Base-by-base conservation (phyloP, 2,329 filamentous ascomycete genomes). In the Clathrospora elynae region DNA sequence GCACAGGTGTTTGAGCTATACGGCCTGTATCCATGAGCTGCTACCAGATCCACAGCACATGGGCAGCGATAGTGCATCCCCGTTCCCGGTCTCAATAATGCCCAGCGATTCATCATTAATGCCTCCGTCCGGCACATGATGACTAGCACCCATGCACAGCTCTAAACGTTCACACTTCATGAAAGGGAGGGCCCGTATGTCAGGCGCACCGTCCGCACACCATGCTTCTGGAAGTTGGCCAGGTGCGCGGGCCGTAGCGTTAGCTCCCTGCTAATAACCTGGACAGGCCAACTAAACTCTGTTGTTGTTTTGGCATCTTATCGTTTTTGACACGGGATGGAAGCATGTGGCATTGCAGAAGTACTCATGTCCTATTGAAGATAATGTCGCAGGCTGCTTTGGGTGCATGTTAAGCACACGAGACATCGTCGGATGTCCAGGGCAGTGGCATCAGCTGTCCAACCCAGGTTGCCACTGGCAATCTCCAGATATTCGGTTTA, bases 381-480 rank as follows among this genome's bases (percentile, higher is more conserved):
- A 22, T 35, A 12, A 11, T 37, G 19, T 36, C 35, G 31, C 31
- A 32, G 20, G 41, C 23, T 30, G 41, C 37, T 32, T 26, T 23
- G 45, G 38, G 35, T 36, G 35, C 31, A 42, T 24, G 38, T 33
- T 44, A 37, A 42, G 39, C 42, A 30, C 44, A 49, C 42, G 34
- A 46, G 42, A 45, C 48, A 40, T 32, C 41, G 40, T 42, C 39
- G 35, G 38, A 35, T 50, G 46, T 12, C 13, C 32, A 24, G 39
- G 12, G 28, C 19, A 28, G 33, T 45, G 45, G 34, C 51, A 49
- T 49, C 47, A 52, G 45, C 45, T 55, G 51, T 49, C 53, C 55
- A 48, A 41, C 28, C 35, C 42, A 30, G 41, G 23, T 55, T 49
- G 59, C 58, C 58, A 57, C 52, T 31, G 28, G 18, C 18, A 42